Base-by-base conservation (phyloP, 345 rosid species). In the Populus alba region DNA sequence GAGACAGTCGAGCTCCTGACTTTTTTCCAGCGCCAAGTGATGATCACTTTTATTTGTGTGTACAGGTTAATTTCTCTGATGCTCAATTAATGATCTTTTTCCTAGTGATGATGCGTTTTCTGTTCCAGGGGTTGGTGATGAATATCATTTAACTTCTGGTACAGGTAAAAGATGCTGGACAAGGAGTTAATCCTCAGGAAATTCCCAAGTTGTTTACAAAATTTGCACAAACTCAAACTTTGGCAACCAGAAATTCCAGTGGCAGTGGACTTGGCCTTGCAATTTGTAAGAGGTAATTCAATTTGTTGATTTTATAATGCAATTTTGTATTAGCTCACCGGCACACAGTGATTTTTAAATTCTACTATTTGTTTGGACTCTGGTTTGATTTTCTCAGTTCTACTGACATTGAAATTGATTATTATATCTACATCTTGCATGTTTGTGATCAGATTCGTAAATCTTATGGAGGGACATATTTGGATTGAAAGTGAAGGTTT, bases 221-320 rank as follows among this genome's bases (percentile, higher is more conserved):
- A 85, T 97, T 97, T 91, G 94, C 92, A 6, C 93, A 97, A 79
- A 86, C 86, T 74, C 98, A 92, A 77, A 81, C 97, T 76, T 74
- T 81, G 68, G 89, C 88, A 11, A 78, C 91, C 65, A 86, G 87
- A 88, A 92, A 87, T 83, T 85, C 96, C 6, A 86, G 87, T 80
- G 98, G 99, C 82, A 92, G 92, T 82, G 98, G 98, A 76, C 97
- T 97, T 75, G 99, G 99, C 65, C 97, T 92, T 73, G 99, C 98
- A 71, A 97, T 97, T 84, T 97, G 95, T 88, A 94, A 92, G 84
- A 92, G 99, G 99, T 94, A 84, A 55, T 78, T 70, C 51, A 18
- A 63, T 6, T 45, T 65, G 49, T 17, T 17, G 22, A 35, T 31
- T n/a, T 33, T 61, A 23, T 53, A n/a, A 20, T 10, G 10, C 57